Percentiles rank a stretch among this genome's conserved stretches.
Conservation (phyloP, 305 asterid species). For the Fraxinus platypoda region DNA sequence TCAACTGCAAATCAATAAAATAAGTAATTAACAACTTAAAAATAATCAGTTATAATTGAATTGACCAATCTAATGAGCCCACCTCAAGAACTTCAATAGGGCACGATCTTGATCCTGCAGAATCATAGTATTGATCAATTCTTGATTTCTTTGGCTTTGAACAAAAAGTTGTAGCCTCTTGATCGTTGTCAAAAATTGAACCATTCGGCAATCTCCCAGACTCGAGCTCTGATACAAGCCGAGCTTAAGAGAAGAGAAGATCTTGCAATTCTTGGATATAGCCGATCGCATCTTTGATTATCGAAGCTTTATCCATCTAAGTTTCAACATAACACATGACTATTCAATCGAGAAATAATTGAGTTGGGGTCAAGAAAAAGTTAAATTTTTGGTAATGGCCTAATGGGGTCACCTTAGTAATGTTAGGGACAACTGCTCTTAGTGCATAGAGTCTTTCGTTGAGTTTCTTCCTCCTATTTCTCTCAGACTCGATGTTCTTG, state of each 20-base stretch:
- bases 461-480: slow-evolving; percentile 75
- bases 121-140: slow-evolving; percentile 34
- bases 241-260: no score
- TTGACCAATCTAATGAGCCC: not conserved
- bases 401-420: slow-evolving; percentile 56
- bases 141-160: slow-evolving; percentile 51
- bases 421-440: slow-evolving; percentile 83
- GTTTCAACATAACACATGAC: not conserved
- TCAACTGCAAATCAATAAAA: slow-evolving; percentile 38
- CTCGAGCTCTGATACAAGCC: slow-evolving; percentile 65
- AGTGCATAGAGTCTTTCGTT: slow-evolving; percentile 78
- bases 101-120: slow-evolving; percentile 29
- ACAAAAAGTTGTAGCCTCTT: slow-evolving; percentile 30
- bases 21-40: not conserved
- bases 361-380: not conserved
- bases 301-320: slow-evolving; percentile 91
- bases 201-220: slow-evolving; percentile 27
- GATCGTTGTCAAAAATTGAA: slow-evolving; percentile 33
- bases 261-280: slow-evolving; percentile 57
- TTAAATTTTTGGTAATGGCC: not conserved
- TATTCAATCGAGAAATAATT: not conserved
- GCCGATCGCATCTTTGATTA: slow-evolving; percentile 77
- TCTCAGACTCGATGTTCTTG: slow-evolving; percentile 75
- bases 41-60: not conserved
- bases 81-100: slow-evolving; percentile 81